Conservation (phyloP, 2,329 filamentous ascomycete genomes). For the Aspergillus eucalypticola region DNA sequence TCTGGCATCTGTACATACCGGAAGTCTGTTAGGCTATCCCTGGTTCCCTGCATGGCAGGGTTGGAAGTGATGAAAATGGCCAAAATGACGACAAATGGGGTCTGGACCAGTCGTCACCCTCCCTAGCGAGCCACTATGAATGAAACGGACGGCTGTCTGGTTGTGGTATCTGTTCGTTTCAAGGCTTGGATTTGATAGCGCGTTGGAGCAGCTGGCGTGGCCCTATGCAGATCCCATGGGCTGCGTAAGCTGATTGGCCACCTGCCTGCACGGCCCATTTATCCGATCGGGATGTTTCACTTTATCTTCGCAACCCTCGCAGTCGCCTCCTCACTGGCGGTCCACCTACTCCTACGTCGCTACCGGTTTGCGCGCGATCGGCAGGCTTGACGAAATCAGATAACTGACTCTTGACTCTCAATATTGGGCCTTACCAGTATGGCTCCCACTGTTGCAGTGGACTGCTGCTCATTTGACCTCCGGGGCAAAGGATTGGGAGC, state of each 20-base stretch:
- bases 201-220: conserved; percentile 5
- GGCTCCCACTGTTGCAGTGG: not conserved
- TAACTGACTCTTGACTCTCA: not conserved
- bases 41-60: not conserved
- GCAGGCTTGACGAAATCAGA: not conserved
- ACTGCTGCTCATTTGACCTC: not conserved
- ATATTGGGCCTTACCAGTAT: not conserved
- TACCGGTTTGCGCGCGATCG: not conserved
- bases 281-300: conserved; percentile 8
- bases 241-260: not conserved
- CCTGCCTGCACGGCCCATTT: not conserved
- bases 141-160: not conserved
- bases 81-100: not conserved
- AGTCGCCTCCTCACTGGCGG: not conserved
- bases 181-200: not conserved
- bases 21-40: not conserved
- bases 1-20: not conserved
- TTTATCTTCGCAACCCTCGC: not conserved
- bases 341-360: not conserved
- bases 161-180: not conserved
- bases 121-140: not conserved
- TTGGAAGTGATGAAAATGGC: not conserved
- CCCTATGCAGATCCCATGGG: conserved; percentile 1
- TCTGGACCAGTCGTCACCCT: not conserved
- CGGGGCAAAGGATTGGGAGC: not conserved